Base-by-base conservation (phyloP, 164 flowering plant genomes). In the Chloranthus sessilifolius region DNA sequence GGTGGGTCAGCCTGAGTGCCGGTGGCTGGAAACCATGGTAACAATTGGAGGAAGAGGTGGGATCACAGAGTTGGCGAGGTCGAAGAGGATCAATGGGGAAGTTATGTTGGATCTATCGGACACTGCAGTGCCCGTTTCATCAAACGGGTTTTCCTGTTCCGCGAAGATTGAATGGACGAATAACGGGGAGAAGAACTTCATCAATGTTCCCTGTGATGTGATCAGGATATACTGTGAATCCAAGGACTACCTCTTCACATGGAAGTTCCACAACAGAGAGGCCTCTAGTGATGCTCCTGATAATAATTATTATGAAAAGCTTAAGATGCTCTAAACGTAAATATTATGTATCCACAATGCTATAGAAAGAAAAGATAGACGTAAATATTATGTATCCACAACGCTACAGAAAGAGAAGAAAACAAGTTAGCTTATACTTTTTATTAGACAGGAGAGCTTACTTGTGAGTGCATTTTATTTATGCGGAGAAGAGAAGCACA, bases 1-100 rank as follows among this genome's bases (percentile, higher is more conserved):
- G 81, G 86, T 94, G 54, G 99, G 97, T 0, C 99, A 94, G 61
- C 97, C 99, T 6, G 90, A 86, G 45, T 94, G 97, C 40, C 39
- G 66, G 7, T 94, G 99, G 99, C 86, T 94, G 4, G 82, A 79
- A 11, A 58, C 75, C 3, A 68, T 76, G 78, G 68, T 41, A 2
- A 36, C 37, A 1, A 7, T 36, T 9, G 50, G 43, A 5, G 73
- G 59, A 11, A 55, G 19, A n/a, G 5, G 17, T 1, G 30, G 60
- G 8, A 56, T 63, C 8, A 31, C 34, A 22, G 57, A 71, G 37
- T n/a, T n/a, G n/a, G n/a, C n/a, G n/a, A n/a, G n/a, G n/a, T 56
- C 85, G 58, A 74, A 60, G 65, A 76, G 99, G 68, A 82, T 89
- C 31, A 53, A 83, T 20, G 97, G 95, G 11, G 91, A 73, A 63